A percentile compares a stretch with the other conserved stretches of the same genome.
These are phyloP conservation scores for Podosphaera aphanis DNA, from an alignment of 2,329 filamentous ascomycete species.

Conservation along the genomic window DNA sequence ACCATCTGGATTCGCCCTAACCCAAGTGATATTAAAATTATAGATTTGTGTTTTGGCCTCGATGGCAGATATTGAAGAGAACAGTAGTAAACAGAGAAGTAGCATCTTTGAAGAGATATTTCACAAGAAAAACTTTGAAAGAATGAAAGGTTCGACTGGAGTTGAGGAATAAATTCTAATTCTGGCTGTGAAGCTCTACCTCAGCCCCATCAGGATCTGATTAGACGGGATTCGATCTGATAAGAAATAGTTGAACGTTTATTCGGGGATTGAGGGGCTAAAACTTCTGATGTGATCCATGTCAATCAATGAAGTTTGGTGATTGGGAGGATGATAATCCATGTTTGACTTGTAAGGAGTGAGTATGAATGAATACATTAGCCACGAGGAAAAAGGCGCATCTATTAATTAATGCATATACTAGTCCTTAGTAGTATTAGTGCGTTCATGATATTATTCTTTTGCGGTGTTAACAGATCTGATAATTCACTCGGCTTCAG, in stretches of 20 bases:
- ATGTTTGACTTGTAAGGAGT: not conserved
- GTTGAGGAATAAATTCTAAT: not conserved
- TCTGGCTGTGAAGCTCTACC: not conserved
- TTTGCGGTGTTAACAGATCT: too few relatives aligned
- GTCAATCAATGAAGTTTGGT: not conserved
- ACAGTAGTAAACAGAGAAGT: not conserved
- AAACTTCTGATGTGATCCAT: not conserved
- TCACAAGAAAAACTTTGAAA: not conserved
- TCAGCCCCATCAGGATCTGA: slow-evolving; percentile 1
- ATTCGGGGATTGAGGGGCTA: not conserved
- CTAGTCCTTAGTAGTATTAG: too few relatives aligned
- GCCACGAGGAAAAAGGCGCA: not conserved
- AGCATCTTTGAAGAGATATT: not conserved
- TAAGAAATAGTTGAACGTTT: not conserved
- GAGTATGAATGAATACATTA: not conserved
- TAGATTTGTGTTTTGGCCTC: slow-evolving; percentile 22
- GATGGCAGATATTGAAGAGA: not conserved
- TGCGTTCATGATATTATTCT: too few relatives aligned
- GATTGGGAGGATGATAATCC: not conserved
- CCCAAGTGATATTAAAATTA: slow-evolving; percentile 50
- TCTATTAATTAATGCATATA: not conserved
- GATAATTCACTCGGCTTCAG: too few relatives aligned
- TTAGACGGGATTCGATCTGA: slow-evolving; percentile 2
- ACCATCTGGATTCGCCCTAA: slow-evolving; percentile 48
- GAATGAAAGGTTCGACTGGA: not conserved